Conservation (phyloP, 257 asterid genomes). For the Jasminum sambac region DNA sequence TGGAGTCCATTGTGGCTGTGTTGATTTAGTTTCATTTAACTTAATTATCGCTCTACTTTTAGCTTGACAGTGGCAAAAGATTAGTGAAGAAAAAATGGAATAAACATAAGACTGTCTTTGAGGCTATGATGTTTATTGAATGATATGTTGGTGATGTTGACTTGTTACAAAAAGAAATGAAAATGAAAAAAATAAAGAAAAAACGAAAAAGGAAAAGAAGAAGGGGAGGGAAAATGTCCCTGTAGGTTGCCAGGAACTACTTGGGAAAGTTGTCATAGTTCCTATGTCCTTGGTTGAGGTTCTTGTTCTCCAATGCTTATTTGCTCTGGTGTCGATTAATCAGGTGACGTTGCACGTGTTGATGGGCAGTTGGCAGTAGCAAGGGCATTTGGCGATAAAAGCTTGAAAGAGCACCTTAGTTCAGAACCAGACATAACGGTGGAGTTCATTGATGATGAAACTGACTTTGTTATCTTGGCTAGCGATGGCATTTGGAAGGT, state of each 20-base stretch:
- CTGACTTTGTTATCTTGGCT: constrained; percentile 77
- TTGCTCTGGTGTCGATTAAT: background rate
- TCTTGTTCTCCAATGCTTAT: background rate
- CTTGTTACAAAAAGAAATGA: background rate
- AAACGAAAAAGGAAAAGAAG: too few species aligned
- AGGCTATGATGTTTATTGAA: background rate
- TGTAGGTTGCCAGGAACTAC: background rate
- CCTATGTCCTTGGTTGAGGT: background rate
- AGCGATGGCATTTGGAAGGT: constrained; percentile 99
- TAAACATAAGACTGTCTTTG: background rate
- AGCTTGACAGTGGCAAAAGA: background rate
- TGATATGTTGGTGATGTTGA: background rate
- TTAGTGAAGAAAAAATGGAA: background rate
- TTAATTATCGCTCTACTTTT: background rate
- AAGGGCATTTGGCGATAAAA: constrained; percentile 96
- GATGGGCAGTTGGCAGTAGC: constrained; percentile 96
- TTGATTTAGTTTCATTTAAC: background rate
- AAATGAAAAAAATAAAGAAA: too few species aligned
- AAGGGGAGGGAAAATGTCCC: background rate
- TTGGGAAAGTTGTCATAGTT: background rate
- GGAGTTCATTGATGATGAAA: constrained; percentile 60
- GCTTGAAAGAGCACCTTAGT: constrained; percentile 82
- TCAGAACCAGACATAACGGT: constrained; percentile 74
- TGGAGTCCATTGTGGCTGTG: background rate
- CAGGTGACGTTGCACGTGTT: constrained; percentile 93